These are phyloP conservation scores for Xylariaceae sp. DNA, from an alignment of 2,329 filamentous ascomycete species.

Conservation along the genomic window DNA sequence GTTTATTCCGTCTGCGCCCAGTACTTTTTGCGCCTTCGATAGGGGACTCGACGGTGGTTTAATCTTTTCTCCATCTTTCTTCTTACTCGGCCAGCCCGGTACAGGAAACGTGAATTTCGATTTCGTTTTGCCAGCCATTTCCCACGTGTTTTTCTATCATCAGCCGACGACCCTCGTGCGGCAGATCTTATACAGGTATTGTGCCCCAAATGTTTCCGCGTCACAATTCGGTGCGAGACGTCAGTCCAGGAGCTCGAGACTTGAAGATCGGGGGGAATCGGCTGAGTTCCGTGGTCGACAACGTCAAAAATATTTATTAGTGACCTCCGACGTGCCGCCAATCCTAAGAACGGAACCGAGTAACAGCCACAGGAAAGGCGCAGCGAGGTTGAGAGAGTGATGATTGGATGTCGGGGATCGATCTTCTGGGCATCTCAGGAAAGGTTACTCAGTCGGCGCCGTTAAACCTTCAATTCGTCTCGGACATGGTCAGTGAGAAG, in stretches of 20 bases:
- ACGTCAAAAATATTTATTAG: too few relatives aligned
- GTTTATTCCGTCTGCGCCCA: conserved; percentile 46
- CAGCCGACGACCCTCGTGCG: too few relatives aligned
- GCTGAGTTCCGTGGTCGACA: too few relatives aligned
- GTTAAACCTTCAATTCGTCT: conserved; percentile 1
- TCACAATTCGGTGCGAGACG: too few relatives aligned
- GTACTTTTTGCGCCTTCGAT: conserved; percentile 51
- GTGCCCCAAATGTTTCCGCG: too few relatives aligned
- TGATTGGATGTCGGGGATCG: conserved; percentile 7
- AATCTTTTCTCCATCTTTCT: conserved; percentile 30
- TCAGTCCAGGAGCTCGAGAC: too few relatives aligned
- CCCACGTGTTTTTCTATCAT: conserved; percentile 7
- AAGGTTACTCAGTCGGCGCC: conserved; percentile 4
- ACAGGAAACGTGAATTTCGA: conserved; percentile 50
- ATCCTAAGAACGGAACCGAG: too few relatives aligned
- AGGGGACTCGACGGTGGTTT: conserved; percentile 36
- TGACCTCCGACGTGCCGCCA: too few relatives aligned
- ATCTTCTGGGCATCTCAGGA: conserved; percentile 4
- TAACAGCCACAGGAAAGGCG: too few relatives aligned
- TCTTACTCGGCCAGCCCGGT: conserved; percentile 46
- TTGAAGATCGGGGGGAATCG: too few relatives aligned
- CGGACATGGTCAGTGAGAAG: conserved; percentile 3
- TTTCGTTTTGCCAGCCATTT: conserved; percentile 36
- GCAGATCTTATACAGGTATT: too few relatives aligned
- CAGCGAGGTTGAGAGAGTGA: conserved; percentile 1